Base-by-base conservation (phyloP, 192 early-diverging fungal species). In the Linnemannia hyalina region DNA sequence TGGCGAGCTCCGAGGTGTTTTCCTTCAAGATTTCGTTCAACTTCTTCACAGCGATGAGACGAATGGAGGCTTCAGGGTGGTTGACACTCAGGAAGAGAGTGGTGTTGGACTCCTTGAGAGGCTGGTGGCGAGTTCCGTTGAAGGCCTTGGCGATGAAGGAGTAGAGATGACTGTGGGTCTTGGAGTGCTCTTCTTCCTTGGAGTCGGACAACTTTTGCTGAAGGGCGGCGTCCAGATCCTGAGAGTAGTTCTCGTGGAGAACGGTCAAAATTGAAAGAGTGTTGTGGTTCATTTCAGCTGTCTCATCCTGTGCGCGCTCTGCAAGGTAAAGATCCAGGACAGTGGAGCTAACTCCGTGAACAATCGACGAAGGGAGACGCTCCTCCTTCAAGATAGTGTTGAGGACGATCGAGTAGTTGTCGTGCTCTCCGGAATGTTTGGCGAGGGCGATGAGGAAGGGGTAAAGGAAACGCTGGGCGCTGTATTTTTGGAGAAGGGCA, bases 51-150 rank as follows among this genome's bases (percentile, higher is more conserved):
- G 94, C 96, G 8, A 95, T 76, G 38, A 96, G 84, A 13, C 97
- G 92, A 32, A 96, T 92, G 18, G 92, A 89, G 0, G 92, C 74
- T 26, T 97, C 93, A 1, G 92, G 89, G 73, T 96, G 95, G 73
- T 95, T 92, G 69, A 98, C 89, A 89, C 95, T 94, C 70, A 97
- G 91, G 77, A 92, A 97, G 32, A 98, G 85, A 6, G 96, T 97
- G 1, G 96, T 97, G 68, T 93, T 92, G 7, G 92, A 90, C 57
- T 94, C 93, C 74, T 92, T 89, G 18, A 97, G 82, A 3, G 94
- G 78, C 75, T 94, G 90, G 75, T 92, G 91, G 9, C 90, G 87
- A 23, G 81, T 88, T 57, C 93, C 94, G 36, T 90, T 80, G 79
- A 94, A 94, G 15, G 88, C 88, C 47, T 86, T 80, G 6, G 91